Conservation (phyloP, 139 green algal species). For the Chlorella vulgaris region DNA sequence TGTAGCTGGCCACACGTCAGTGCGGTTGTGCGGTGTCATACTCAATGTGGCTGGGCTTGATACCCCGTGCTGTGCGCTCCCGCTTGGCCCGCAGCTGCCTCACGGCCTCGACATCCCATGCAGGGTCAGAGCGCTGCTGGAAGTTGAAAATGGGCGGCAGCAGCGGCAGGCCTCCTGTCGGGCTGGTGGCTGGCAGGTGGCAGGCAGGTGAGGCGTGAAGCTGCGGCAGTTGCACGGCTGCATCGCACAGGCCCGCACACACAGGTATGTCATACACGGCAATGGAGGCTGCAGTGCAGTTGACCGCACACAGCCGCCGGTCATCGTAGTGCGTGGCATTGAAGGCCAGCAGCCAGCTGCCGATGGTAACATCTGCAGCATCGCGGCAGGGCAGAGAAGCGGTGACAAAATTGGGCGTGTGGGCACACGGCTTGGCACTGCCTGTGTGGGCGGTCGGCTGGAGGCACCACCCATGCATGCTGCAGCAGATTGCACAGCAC, state of each 20-base stretch:
- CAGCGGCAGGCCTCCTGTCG: slow-evolving; percentile 6
- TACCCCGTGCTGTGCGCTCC: not conserved
- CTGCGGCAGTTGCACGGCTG: slow-evolving; percentile 27
- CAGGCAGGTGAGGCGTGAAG: slow-evolving; percentile 38
- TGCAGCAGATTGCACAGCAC: too few species aligned
- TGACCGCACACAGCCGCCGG: slow-evolving; percentile 55
- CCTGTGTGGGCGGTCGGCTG: too few species aligned
- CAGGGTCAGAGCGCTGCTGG: not conserved
- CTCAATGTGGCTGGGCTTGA: not conserved
- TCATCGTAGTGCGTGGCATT: slow-evolving; percentile 72
- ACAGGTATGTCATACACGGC: slow-evolving; percentile 52
- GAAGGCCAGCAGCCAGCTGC: slow-evolving; percentile 72
- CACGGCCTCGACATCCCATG: not conserved
- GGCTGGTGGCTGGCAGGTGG: not conserved
- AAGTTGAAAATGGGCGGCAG: slow-evolving; percentile 5
- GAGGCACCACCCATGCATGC: too few species aligned
- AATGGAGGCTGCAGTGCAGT: slow-evolving; percentile 45
- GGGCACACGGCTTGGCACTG: too few species aligned
- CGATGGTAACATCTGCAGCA: slow-evolving; percentile 66
- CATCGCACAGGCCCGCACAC: slow-evolving; percentile 56
- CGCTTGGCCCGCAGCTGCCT: not conserved
- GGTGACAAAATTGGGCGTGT: too few species aligned
- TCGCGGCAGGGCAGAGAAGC: not conserved
- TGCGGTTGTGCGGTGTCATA: too few species aligned
- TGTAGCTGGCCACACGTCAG: too few species aligned